Evolutionary conservation across 1,284 basidiomycete species (phyloP).

Genomic region (Cutaneotrichosporon mucoides): DNA sequence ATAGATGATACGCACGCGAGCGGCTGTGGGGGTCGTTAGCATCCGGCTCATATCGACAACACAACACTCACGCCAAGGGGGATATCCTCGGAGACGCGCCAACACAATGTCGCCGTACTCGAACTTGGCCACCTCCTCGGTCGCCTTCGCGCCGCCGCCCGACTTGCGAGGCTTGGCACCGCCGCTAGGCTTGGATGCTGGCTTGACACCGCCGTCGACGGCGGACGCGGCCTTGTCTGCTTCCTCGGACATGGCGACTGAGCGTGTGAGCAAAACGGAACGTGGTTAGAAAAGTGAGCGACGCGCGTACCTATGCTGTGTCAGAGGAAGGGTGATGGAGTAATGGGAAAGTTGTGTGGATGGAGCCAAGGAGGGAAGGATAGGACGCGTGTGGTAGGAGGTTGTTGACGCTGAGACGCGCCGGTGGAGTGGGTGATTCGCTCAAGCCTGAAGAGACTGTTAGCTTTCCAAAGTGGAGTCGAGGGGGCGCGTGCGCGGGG

Average conservation of each 20-base stretch:
- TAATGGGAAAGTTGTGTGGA: not conserved
- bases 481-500: no score
- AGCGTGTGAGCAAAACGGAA: not conserved
- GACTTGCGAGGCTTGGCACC: conserved; percentile 43
- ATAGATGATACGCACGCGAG: conserved; percentile 13
- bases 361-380: not conserved
- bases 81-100: conserved; percentile 87
- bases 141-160: conserved; percentile 7
- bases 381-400: not conserved
- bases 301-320: conserved; percentile 2
- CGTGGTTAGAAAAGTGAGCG: not conserved
- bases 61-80: conserved; percentile 64
- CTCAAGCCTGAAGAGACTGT: not conserved
- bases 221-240: conserved; percentile 7
- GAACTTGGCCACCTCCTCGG: conserved; percentile 47
- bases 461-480: not conserved
- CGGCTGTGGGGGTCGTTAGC: conserved; percentile 17
- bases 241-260: conserved; percentile 19
- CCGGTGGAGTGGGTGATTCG: conserved; percentile 1
- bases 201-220: conserved; percentile 28
- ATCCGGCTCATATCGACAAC: not conserved
- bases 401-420: conserved; percentile 6
- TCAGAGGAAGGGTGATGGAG: not conserved
- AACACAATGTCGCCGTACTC: conserved; percentile 75
- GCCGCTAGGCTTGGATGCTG: conserved; percentile 25